A percentile compares a stretch with the other conserved stretches of the same genome.
Evolutionary conservation across 2,329 filamentous ascomycete species (phyloP).

Genomic region (Diaporthe eres): DNA sequence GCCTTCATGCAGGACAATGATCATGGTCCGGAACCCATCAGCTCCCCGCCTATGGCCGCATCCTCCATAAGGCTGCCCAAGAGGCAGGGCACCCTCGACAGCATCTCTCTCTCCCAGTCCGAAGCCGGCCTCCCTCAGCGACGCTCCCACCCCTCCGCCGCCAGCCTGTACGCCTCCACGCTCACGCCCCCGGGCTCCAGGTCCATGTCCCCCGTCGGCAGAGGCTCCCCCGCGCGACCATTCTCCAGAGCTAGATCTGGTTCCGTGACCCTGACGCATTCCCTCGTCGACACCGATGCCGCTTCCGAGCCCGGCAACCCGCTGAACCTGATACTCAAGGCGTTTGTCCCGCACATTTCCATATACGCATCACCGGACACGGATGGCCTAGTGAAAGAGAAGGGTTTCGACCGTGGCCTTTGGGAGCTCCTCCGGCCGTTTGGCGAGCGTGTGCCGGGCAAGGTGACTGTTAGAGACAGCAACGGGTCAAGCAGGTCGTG

Average conservation of each 20-base stretch:
- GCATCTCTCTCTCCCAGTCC: conserved; percentile 61
- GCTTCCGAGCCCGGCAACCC: conserved; percentile 67
- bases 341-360: conserved; percentile 91
- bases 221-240: conserved; percentile 69
- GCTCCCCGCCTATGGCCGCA: conserved; percentile 74
- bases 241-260: conserved; percentile 73
- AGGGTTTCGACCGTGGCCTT: conserved; percentile 87
- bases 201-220: conserved; percentile 76
- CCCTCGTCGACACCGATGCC: conserved; percentile 58
- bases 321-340: conserved; percentile 79
- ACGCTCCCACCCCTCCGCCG: conserved; percentile 68
- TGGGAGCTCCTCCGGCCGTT: conserved; percentile 91
- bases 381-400: conserved; percentile 82
- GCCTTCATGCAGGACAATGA: conserved; percentile 43
- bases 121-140: conserved; percentile 68
- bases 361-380: conserved; percentile 91
- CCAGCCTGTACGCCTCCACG: conserved; percentile 76
- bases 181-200: conserved; percentile 78
- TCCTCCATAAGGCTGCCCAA: conserved; percentile 73
- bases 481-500: conserved; percentile 85
- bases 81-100: conserved; percentile 69
- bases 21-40: conserved; percentile 40
- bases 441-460: conserved; percentile 88
- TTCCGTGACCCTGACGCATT: conserved; percentile 57
- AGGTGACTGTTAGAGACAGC: conserved; percentile 91